Conservation (phyloP, 2,329 filamentous ascomycete species). For the Ascocoryne sarcoides region DNA sequence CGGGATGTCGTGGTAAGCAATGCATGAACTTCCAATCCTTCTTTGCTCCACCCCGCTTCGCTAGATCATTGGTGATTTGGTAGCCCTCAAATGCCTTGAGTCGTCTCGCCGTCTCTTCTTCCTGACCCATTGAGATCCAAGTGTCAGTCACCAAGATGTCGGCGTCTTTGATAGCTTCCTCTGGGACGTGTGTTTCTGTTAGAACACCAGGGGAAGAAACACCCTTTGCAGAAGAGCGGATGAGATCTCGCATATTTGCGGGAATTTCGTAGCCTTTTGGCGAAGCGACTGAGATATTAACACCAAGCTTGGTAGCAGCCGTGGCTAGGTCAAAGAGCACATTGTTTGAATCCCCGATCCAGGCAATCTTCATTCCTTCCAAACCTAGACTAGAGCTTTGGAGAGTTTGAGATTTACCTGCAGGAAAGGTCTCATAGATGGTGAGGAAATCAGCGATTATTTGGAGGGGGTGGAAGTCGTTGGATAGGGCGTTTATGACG, state of each 20-base stretch:
- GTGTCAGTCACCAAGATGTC: conserved; percentile 94
- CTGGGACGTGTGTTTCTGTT: conserved; percentile 67
- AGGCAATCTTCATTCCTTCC: conserved; percentile 81
- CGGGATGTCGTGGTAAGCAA: conserved; percentile 81
- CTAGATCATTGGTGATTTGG: conserved; percentile 82
- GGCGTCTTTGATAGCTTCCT: conserved; percentile 75
- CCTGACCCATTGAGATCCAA: conserved; percentile 98
- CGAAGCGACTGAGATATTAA: conserved; percentile 79
- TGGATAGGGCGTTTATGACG: conserved; percentile 80
- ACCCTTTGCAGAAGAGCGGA: conserved; percentile 46
- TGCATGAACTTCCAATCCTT: conserved; percentile 97
- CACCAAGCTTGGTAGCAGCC: conserved; percentile 76
- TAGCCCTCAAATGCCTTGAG: conserved; percentile 79
- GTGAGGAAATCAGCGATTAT: conserved; percentile 92
- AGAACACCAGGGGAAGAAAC: conserved; percentile 56
- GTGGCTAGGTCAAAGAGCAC: conserved; percentile 91
- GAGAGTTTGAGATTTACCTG: conserved; percentile 3
- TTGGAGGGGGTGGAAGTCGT: conserved; percentile 89
- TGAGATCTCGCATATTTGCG: conserved; percentile 61
- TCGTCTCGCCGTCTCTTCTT: conserved; percentile 69
- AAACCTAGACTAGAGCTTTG: conserved; percentile 47
- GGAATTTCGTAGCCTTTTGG: conserved; percentile 81
- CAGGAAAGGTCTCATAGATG: conserved; percentile 66
- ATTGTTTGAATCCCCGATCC: conserved; percentile 96
- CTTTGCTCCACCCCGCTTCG: conserved; percentile 76